phyloP scores from a whole-genome alignment of 2,329 filamentous ascomycete genomes.

The Nannizziopsis arthrosporioides region DNA sequence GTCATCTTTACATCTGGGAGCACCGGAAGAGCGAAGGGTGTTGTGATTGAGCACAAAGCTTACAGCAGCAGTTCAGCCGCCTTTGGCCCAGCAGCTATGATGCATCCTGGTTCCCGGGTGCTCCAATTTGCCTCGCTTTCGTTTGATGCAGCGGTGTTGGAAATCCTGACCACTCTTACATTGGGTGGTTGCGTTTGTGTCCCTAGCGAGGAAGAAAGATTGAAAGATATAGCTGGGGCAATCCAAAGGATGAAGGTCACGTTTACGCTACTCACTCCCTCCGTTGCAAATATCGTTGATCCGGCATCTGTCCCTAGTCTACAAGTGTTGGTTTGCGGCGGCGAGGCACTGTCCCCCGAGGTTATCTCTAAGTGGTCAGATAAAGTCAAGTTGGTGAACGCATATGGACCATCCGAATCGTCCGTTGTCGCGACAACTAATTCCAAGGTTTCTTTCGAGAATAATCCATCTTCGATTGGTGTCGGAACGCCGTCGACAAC shows the following conservation, averaged over 20 bases:
- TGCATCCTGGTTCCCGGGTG: slow-evolving; percentile 49
- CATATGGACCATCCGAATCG: slow-evolving; percentile 65
- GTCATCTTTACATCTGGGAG: slow-evolving; percentile 78
- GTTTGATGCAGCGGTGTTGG: slow-evolving; percentile 79
- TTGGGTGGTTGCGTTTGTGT: slow-evolving; percentile 68
- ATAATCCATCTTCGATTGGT: slow-evolving; percentile 12
- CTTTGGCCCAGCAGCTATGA: slow-evolving; percentile 36
- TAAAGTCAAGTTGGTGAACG: slow-evolving; percentile 56
- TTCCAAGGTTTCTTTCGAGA: slow-evolving; percentile 10
- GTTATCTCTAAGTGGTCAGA: slow-evolving; percentile 60
- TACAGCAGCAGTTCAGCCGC: slow-evolving; percentile 53
- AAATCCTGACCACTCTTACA: slow-evolving; percentile 77
- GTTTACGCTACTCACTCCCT: slow-evolving; percentile 75
- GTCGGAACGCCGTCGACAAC: slow-evolving; percentile 5
- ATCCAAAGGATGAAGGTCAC: slow-evolving; percentile 56
- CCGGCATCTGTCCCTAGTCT: slow-evolving; percentile 58
- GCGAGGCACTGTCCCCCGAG: slow-evolving; percentile 62
- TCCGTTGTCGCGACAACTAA: slow-evolving; percentile 11
- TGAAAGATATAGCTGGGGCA: slow-evolving; percentile 56
- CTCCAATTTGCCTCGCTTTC: slow-evolving; percentile 74
- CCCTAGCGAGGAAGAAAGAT: slow-evolving; percentile 59
- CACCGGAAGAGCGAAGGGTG: slow-evolving; percentile 68
- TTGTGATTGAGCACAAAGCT: slow-evolving; percentile 64
- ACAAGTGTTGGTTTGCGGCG: slow-evolving; percentile 65
- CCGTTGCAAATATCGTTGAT: slow-evolving; percentile 62